Base-by-base conservation (phyloP, 2,329 filamentous ascomycete genomes). In the Cordyceps cateniannulata region DNA sequence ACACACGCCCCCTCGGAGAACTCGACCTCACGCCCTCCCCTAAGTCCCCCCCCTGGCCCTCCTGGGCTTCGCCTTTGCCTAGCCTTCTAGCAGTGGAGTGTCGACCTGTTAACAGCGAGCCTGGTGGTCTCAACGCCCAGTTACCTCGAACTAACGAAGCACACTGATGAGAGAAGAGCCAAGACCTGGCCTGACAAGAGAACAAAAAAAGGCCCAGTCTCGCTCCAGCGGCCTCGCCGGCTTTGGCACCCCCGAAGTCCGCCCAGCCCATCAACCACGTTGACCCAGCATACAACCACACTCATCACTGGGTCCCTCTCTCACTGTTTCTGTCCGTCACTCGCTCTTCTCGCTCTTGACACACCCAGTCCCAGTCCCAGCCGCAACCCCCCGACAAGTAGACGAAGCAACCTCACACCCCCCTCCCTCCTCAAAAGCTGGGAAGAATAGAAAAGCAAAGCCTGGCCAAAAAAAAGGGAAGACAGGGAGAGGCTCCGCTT, bases 201-300 rank as follows among this genome's bases (percentile, higher is more conserved):
- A 40, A 20, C 5, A n/a, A 35, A 22, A 52, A 40, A 22, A 38
- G n/a, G 51, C 9, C 16, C 22, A 29, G 7, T 56, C 40, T 27
- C 42, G 25, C 22, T 49, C 45, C 38, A 59, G 47, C 56, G 35
- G 56, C 44, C 56, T 59, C 47, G 38, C 56, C 47, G 56, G 47
- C 47, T 59, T 59, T 59, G 47, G 24, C 24, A 24, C 18, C 10
- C 35, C 56, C 56, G 47, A 59, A 59, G 56, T 59, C 56, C 56
- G 56, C 56, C 56, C 56, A 59, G 44, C 42, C 25, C 50, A 27
- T 7, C 27, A 10, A 16, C 16, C 12, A 18, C 12, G 16, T 6
- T 5, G 38, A 2, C 55, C 45, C 27, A 57, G 29, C 55, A 49
- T 42, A 38, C 10, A 4, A 18, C 12, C 48, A 32, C n/a, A 32